Percentiles rank a stretch among this genome's conserved stretches.
phyloP scores from a whole-genome alignment of 352 stramenopile species.

The Globisporangium apiculatum region DNA sequence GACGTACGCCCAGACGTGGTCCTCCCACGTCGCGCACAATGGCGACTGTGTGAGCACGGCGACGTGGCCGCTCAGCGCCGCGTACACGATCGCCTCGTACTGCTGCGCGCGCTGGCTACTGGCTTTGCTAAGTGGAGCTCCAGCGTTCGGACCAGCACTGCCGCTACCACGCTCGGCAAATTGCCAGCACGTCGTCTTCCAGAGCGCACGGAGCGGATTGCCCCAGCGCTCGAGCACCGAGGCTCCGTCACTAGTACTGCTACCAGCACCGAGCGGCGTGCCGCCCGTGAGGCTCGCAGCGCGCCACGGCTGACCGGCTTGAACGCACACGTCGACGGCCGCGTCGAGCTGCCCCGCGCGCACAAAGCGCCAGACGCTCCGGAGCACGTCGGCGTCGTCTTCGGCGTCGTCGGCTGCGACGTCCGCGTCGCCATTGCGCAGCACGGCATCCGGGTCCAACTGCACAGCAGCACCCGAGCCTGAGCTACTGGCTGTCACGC shows the following conservation, averaged over 20 bases:
- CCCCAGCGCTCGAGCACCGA: slow-evolving; percentile 59
- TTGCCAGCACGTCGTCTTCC: slow-evolving; percentile 84
- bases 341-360: slow-evolving; percentile 57
- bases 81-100: slow-evolving; percentile 80
- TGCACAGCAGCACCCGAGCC: slow-evolving; percentile 13
- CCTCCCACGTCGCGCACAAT: slow-evolving; percentile 77
- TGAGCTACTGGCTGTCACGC: slow-evolving; percentile 16
- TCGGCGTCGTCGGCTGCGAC: slow-evolving; percentile 73
- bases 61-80: slow-evolving; percentile 67
- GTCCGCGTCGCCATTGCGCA: slow-evolving; percentile 55
- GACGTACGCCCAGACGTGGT: slow-evolving; percentile 81
- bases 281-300: slow-evolving; percentile 70
- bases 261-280: slow-evolving; percentile 42
- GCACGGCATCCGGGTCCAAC: slow-evolving; percentile 66
- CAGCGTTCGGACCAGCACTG: no score
- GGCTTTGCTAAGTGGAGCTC: slow-evolving; percentile 20
- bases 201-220: slow-evolving; percentile 74
- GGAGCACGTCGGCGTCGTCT: slow-evolving; percentile 73
- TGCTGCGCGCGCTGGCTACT: slow-evolving; percentile 55
- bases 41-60: slow-evolving; percentile 52
- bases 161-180: slow-evolving; percentile 44
- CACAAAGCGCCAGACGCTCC: slow-evolving; percentile 66
- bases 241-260: slow-evolving; percentile 33
- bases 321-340: slow-evolving; percentile 69
- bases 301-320: slow-evolving; percentile 67